Evolutionary conservation across 805 yeast species (phyloP).

Genomic region (Ogataea allantospora): DNA sequence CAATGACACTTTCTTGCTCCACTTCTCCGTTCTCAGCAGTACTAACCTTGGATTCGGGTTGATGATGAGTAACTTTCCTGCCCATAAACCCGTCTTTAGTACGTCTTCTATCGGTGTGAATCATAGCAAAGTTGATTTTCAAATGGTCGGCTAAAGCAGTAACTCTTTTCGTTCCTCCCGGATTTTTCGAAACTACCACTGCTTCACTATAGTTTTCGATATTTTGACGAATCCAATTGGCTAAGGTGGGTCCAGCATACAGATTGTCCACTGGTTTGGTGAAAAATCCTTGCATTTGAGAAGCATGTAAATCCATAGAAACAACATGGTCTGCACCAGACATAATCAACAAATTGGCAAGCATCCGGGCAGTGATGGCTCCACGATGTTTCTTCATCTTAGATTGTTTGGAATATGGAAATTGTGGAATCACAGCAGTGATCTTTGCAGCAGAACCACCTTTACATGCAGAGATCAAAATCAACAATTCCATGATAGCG

Average conservation of each 20-base stretch:
- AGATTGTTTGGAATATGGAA: conserved; percentile 95
- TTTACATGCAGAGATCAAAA: conserved; percentile 90
- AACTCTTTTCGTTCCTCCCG: conserved; percentile 98
- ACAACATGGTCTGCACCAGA: conserved; percentile 99
- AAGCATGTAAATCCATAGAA: conserved; percentile 93
- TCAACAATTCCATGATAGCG: conserved; percentile 92
- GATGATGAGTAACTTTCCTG: conserved; percentile 44
- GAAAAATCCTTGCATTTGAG: conserved; percentile 99
- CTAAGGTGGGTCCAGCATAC: conserved; percentile 94
- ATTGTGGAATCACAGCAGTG: conserved; percentile 95
- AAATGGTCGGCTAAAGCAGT: conserved; percentile 96
- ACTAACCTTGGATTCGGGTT: conserved; percentile 33
- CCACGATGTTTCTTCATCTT: conserved; percentile 99
- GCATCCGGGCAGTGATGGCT: conserved; percentile 97
- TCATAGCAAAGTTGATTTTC: conserved; percentile 97
- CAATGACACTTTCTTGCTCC: conserved; percentile 64
- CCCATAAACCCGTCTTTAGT: conserved; percentile 57
- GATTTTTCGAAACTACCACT: conserved; percentile 97
- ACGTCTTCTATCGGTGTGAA: conserved; percentile 96
- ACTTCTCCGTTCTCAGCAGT: conserved; percentile 47
- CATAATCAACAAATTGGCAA: conserved; percentile 91
- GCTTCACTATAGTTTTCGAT: conserved; percentile 82
- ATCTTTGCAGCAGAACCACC: conserved; percentile 98
- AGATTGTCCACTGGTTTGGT: conserved; percentile 95
- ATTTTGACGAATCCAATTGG: conserved; percentile 92